Evolutionary conservation across 2,329 filamentous ascomycete species (phyloP).

Genomic region (Penicillium sp.): DNA sequence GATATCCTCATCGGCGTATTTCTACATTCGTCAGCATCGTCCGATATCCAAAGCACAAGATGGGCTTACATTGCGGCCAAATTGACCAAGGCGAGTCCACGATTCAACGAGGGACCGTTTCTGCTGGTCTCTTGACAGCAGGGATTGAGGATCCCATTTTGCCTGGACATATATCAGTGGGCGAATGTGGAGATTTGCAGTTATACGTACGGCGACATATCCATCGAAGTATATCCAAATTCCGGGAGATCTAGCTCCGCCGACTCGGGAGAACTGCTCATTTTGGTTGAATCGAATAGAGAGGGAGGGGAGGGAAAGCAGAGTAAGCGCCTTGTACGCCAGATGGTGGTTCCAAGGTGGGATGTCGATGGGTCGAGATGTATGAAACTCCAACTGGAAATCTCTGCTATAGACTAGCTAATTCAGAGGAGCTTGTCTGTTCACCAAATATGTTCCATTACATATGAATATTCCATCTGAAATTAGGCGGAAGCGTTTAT

Average conservation of each 20-base stretch:
- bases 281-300: too few species aligned
- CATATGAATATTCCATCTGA: too few species aligned
- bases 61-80: slow-evolving; percentile 12
- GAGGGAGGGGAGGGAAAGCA: too few species aligned
- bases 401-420: too few species aligned
- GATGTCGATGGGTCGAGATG: too few species aligned
- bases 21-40: not conserved
- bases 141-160: slow-evolving; percentile 13
- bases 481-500: too few species aligned
- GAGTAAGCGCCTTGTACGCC: too few species aligned
- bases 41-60: not conserved
- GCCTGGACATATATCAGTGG: slow-evolving; percentile 3
- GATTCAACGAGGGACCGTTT: slow-evolving; percentile 12
- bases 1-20: not conserved
- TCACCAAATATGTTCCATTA: too few species aligned
- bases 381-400: too few species aligned
- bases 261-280: too few species aligned
- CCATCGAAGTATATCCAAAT: slow-evolving; percentile 1
- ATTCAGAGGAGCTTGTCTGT: too few species aligned
- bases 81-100: slow-evolving; percentile 13
- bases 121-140: slow-evolving; percentile 11
- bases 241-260: not conserved
- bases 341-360: too few species aligned
- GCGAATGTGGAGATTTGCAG: not conserved
- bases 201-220: not conserved